Evolutionary conservation across 345 rosid species (phyloP), one percentile per base, ranked within the genome.

Genomic region (Citrus cavaleriei): DNA sequence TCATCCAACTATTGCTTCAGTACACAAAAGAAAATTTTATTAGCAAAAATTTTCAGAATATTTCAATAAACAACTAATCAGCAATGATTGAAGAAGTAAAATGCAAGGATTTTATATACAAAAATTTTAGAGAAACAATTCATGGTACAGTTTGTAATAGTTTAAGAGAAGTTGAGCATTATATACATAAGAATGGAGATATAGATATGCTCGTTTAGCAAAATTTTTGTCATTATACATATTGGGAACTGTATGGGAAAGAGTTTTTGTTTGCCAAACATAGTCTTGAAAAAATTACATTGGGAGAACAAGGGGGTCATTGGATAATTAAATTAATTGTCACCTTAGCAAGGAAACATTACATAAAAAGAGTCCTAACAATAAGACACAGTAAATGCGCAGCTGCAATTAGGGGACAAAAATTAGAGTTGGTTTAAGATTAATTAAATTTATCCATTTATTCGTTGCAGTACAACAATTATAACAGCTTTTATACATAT

Each of bases 1-100:
- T 81, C 28, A 42, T 57, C 57, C 80, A 76, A 65, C 77, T 73
- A 65, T 81, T 73, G 24, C 35, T 64, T 58, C 12, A 37, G 61
- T 71, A 37, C 32, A 18, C 7, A 32, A 30, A 51, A 70, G 76
- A 55, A 37, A 58, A 81, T 8, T 22, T 35, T 35, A 14, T 34
- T 49, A 75, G 28, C 22, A 42, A 62, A 74, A 74, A 6, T 27
- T 40, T 19, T 27, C 18, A 38, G 58, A 60, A 38, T 0, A 40
- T 60, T 25, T 74, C 7, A 74, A 46, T 27, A 63, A 58, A 37
- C 34, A 1, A 62, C 22, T 19, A 42, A 74, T 40, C 46, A 40
- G 6, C 10, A 25, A 73, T 59, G 9, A 37, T 60, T 25, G 8
- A 37, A 59, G 30, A 34, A 14, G 28, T 58, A 58, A 34, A 58